Percentiles rank a stretch among this genome's conserved stretches.
These are phyloP conservation scores for Backusella luteola DNA, from an alignment of 192 early-diverging fungal genomes.

Conservation along the genomic window DNA sequence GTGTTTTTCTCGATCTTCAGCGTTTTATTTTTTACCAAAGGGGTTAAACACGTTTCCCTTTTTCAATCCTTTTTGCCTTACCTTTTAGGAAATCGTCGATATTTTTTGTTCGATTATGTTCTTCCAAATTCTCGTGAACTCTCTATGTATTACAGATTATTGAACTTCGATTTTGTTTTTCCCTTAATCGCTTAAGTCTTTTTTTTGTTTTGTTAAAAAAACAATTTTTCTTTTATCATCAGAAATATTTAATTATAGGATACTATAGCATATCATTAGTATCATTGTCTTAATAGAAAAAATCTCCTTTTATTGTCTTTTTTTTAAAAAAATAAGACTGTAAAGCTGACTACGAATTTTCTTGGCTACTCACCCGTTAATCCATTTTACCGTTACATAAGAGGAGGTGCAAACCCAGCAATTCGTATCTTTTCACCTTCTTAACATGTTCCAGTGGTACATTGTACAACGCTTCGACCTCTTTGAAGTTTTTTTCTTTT, in stretches of 20 bases:
- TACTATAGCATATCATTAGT: background rate
- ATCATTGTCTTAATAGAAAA: background rate
- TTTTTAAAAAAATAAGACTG: background rate
- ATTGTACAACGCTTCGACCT: background rate
- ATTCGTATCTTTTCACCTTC: background rate
- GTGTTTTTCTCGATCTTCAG: background rate
- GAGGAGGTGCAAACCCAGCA: background rate
- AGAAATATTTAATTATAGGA: background rate
- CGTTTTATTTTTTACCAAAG: slow-evolving; percentile 1
- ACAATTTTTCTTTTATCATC: background rate
- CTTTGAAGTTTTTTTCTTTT: background rate
- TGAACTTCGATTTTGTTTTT: background rate
- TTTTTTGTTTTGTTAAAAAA: background rate
- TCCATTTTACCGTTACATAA: background rate
- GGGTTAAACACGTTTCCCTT: background rate
- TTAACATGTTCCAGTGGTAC: background rate
- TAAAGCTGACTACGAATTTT: background rate
- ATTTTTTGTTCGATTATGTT: slow-evolving; percentile 5
- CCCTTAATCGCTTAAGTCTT: no score
- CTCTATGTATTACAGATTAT: background rate
- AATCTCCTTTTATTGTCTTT: background rate
- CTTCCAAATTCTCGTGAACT: background rate
- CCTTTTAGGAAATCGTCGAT: background rate
- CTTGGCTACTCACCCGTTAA: background rate
- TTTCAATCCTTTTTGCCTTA: background rate